Conservation (phyloP, 345 rosid genomes). For the Salix arbutifolia region DNA sequence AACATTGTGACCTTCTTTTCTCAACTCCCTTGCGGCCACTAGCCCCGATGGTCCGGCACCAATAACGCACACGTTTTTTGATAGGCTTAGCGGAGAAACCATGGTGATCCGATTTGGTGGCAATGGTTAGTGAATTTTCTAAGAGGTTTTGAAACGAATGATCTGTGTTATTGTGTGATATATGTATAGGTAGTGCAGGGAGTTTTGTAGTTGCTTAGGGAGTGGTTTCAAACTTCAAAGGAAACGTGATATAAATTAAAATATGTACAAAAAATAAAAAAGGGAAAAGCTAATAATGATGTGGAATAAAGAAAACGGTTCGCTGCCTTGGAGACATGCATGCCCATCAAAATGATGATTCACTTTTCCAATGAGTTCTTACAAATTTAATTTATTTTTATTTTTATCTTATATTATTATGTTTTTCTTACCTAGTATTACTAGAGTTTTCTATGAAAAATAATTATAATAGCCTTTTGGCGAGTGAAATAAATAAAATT, state of each 20-base stretch:
- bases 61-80: conserved; percentile 72
- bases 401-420: no score
- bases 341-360: conserved; percentile 26
- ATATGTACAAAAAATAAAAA: not conserved
- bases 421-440: no score
- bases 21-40: conserved; percentile 78
- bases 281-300: conserved; percentile 11
- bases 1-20: conserved; percentile 72
- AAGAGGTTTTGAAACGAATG: not conserved
- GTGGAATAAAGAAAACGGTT: conserved; percentile 13
- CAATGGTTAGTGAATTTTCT: not conserved
- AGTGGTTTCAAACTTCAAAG: not conserved
- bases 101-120: conserved; percentile 25
- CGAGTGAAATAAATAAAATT: no score
- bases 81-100: conserved; percentile 34
- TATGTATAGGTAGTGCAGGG: not conserved
- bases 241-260: not conserved
- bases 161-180: not conserved
- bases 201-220: not conserved
- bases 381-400: no score
- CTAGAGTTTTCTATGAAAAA: no score
- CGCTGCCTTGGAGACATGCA: conserved; percentile 37
- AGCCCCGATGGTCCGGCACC: conserved; percentile 95
- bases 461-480: no score
- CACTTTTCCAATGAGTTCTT: not conserved